These are phyloP conservation scores for Mortierella antarctica DNA, from an alignment of 192 early-diverging fungal genomes.

Conservation along the genomic window DNA sequence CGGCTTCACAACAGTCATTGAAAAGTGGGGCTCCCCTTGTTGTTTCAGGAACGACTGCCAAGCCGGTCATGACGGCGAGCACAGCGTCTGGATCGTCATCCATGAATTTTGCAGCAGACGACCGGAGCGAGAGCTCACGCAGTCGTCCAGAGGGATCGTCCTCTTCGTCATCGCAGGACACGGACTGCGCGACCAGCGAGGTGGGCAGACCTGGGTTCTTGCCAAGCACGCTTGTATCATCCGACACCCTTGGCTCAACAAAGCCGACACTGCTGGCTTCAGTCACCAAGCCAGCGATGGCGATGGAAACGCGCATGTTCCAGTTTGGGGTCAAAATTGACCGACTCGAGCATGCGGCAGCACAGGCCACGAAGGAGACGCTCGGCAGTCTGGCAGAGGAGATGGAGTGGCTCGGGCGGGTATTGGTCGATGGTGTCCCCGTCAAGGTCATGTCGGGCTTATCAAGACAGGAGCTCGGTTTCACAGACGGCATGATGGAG, in stretches of 20 bases:
- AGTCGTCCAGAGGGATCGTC: neutral
- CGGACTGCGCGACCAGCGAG: neutral
- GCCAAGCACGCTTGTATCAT: neutral
- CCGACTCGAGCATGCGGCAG: constrained; percentile 20
- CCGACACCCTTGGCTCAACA: neutral
- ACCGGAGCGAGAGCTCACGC: neutral
- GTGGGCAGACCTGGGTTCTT: neutral
- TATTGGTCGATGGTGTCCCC: constrained; percentile 38
- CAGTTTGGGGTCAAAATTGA: constrained; percentile 49
- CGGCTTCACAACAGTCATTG: neutral
- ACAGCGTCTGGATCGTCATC: constrained; percentile 21
- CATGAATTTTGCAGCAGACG: constrained; percentile 16
- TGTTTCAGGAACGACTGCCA: constrained; percentile 26
- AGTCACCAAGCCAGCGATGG: neutral
- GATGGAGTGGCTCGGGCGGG: constrained; percentile 40
- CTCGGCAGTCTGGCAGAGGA: neutral
- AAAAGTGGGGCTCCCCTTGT: constrained; percentile 13
- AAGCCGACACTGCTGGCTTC: neutral
- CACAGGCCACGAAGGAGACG: constrained; percentile 2
- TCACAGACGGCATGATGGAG: constrained; percentile 42
- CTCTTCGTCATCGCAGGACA: constrained; percentile 4
- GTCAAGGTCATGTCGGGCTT: constrained; percentile 20
- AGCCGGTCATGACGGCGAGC: constrained; percentile 35
- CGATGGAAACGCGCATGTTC: constrained; percentile 38
- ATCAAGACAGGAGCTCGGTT: constrained; percentile 40